A percentile compares a stretch with the other conserved stretches of the same genome.
Evolutionary conservation across 106 monocot genomes (phyloP).

Genomic region (Apostasia shenzhenica): DNA sequence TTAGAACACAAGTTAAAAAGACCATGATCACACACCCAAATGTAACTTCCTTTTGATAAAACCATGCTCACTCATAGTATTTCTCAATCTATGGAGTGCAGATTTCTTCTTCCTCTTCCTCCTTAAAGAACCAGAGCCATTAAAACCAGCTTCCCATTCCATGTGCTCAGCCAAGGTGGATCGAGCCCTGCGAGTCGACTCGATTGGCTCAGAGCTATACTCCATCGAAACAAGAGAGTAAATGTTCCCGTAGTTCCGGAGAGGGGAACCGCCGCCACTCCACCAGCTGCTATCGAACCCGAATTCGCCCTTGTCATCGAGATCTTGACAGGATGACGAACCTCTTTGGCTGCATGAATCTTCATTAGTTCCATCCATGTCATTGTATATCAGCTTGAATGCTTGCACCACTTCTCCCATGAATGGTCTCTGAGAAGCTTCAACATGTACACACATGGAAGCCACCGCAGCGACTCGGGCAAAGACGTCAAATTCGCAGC

Average conservation of each 20-base stretch:
- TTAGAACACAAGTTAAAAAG: not conserved
- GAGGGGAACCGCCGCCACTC: constrained; percentile 29
- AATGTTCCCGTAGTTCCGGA: constrained; percentile 20
- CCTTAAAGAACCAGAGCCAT: constrained; percentile 69
- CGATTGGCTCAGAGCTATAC: constrained; percentile 56
- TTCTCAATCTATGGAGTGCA: constrained; percentile 45
- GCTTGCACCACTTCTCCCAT: constrained; percentile 98
- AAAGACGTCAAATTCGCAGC: constrained; percentile 49
- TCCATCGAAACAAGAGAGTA: constrained; percentile 78
- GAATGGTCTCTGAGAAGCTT: constrained; percentile 78
- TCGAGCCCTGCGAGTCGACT: constrained; percentile 32
- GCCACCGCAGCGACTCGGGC: constrained; percentile 81
- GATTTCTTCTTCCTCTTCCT: constrained; percentile 29
- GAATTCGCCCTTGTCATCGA: constrained; percentile 34
- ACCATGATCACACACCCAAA: not conserved
- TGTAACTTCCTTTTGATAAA: constrained; percentile 23
- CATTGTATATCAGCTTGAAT: constrained; percentile 66
- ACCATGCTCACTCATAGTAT: constrained; percentile 76
- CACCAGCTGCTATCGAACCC: constrained; percentile 47
- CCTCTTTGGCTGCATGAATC: constrained; percentile 36
- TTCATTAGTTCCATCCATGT: constrained; percentile 23
- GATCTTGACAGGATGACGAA: constrained; percentile 33
- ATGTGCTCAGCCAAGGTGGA: constrained; percentile 22
- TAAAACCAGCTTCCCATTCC: constrained; percentile 23
- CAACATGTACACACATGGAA: constrained; percentile 75